These are phyloP conservation scores for Ichthyophthirius multifiliis DNA, from an alignment of 169 alveolate species.

Conservation along the genomic window DNA sequence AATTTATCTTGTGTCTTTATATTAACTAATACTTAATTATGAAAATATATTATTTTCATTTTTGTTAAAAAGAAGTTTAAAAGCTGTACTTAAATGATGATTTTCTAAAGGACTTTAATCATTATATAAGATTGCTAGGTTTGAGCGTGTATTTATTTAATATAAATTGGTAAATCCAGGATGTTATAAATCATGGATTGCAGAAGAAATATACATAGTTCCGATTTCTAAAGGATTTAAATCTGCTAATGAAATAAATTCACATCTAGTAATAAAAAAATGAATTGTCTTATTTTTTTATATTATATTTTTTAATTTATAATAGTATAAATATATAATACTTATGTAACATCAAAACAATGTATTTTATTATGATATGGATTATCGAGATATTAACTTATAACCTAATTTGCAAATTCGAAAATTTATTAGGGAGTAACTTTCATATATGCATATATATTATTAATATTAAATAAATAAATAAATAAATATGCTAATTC, in stretches of 20 bases:
- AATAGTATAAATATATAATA: too few relatives aligned
- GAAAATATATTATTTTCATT: too few relatives aligned
- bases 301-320: not conserved
- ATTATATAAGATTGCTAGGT: constrained; percentile 53
- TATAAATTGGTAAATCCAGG: constrained; percentile 53
- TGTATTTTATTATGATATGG: constrained; percentile 20
- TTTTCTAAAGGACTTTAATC: constrained; percentile 56
- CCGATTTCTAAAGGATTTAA: not conserved
- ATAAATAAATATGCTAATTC: not conserved
- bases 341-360: constrained; percentile 26
- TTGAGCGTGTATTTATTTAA: constrained; percentile 15
- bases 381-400: not conserved
- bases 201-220: constrained; percentile 19
- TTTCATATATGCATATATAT: not conserved
- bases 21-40: too few relatives aligned
- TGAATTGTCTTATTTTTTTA: too few relatives aligned
- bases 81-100: constrained; percentile 48
- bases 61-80: too few relatives aligned
- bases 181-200: constrained; percentile 54
- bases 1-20: too few relatives aligned
- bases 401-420: not conserved
- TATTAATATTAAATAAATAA: not conserved
- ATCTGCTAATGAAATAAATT: constrained; percentile 3
- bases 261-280: constrained; percentile 19
- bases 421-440: not conserved